Evolutionary conservation across 768 basidiomycete genomes (phyloP), one percentile per base, ranked within the genome.

Genomic region (Dentipellis sp.): DNA sequence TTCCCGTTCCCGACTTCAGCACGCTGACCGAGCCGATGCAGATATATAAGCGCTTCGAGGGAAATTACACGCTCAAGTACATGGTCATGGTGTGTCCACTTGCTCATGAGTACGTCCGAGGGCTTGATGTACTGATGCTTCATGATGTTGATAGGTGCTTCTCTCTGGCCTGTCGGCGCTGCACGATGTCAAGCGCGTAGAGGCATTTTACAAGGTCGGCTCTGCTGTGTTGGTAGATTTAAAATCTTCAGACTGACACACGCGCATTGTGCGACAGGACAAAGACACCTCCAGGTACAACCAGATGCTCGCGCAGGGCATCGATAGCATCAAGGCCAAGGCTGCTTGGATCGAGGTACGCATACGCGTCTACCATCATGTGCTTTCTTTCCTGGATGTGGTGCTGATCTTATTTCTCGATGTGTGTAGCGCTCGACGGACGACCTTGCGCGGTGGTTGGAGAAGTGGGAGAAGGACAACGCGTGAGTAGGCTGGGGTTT

Each of bases 241-340:
- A n/a, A n/a, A n/a, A n/a, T n/a, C n/a, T n/a, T n/a, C 34, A 22
- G n/a, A 5, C 12, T 19, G n/a, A 39, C 35, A 16, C 12, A 52
- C 6, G n/a, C 14, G 11, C 17, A 10, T 49, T 34, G 34, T 16
- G 2, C 10, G 8, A 22, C 21, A 62, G 61, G 56, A 48, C 42
- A 62, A 62, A 38, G 56, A 62, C 16, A 57, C 29, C 52, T 16
- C 50, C 37, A 60, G 53, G 49, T 62, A 56, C 36, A 58, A 62
- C 22, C 59, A 58, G 17, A 47, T 47, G 3, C 40, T 62, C 39
- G 61, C 61, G n/a, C 61, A 62, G 45, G 55, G 40, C 23, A 16
- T 60, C 22, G 61, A 62, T 22, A 52, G 49, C 12, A 60, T 62
- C 52, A 56, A 34, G 16, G 21, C 59, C 10, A 60, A 60, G 47